Evolutionary conservation across 371 early-diverging fungal genomes (phyloP).

Genomic region (Entomophthora muscae): DNA sequence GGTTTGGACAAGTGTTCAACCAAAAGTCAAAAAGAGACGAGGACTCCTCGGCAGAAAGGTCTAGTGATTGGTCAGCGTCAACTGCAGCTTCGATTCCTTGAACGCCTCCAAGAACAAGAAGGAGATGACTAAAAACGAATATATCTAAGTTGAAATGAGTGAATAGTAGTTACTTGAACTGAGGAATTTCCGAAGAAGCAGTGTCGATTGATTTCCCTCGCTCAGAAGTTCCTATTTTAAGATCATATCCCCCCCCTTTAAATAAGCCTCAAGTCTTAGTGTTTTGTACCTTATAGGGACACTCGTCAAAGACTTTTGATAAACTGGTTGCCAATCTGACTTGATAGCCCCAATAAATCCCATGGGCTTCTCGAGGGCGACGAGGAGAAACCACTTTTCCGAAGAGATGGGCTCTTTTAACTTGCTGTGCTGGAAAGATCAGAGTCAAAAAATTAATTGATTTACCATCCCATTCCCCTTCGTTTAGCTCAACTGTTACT

Average conservation of each 20-base stretch:
- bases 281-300: slow-evolving; percentile 27
- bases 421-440: slow-evolving; percentile 14
- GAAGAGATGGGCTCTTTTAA: slow-evolving; percentile 17
- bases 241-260: slow-evolving; percentile 50
- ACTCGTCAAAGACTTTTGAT: slow-evolving; percentile 38
- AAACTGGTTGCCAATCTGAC: slow-evolving; percentile 42
- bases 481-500: too few species aligned
- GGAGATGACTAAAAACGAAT: slow-evolving; percentile 35
- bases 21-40: slow-evolving; percentile 41
- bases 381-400: slow-evolving; percentile 43
- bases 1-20: slow-evolving; percentile 33
- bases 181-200: slow-evolving; percentile 14
- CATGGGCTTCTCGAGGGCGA: slow-evolving; percentile 34
- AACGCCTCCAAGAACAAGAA: slow-evolving; percentile 51
- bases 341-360: slow-evolving; percentile 61
- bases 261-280: background rate
- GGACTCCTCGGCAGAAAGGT: slow-evolving; percentile 36
- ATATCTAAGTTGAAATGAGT: too few species aligned
- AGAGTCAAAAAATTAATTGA: too few species aligned
- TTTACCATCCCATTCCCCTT: slow-evolving; percentile 9
- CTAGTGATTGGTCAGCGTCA: slow-evolving; percentile 45
- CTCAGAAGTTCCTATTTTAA: slow-evolving; percentile 47
- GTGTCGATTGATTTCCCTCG: slow-evolving; percentile 25
- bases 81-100: slow-evolving; percentile 48
- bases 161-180: slow-evolving; percentile 12